Conservation (phyloP, 2,329 filamentous ascomycete genomes). For the Talaromyces sp. region DNA sequence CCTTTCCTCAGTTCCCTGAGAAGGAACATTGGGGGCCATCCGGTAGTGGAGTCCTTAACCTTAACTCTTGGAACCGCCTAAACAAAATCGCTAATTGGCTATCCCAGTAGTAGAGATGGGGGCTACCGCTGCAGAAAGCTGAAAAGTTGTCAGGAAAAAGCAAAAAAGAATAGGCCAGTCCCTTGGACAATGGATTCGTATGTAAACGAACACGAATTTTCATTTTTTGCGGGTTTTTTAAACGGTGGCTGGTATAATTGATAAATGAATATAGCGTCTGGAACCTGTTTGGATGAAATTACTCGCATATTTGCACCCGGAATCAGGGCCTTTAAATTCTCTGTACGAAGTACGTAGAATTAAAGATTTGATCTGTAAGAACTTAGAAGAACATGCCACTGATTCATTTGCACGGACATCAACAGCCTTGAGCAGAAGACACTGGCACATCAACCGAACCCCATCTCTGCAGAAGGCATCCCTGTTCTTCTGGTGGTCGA, state of each 20-base stretch:
- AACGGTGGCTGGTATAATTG: not conserved
- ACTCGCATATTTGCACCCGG: not conserved
- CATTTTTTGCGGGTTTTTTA: not conserved
- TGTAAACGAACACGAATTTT: too few relatives aligned
- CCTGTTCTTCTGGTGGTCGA: not conserved
- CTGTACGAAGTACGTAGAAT: not conserved
- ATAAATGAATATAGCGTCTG: not conserved
- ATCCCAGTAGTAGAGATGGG: not conserved
- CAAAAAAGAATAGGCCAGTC: not conserved
- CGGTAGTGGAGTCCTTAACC: not conserved
- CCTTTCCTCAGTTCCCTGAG: not conserved
- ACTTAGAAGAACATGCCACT: not conserved
- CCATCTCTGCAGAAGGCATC: not conserved
- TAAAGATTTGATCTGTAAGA: not conserved
- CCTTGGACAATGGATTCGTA: too few relatives aligned
- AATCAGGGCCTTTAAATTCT: not conserved
- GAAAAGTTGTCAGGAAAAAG: not conserved
- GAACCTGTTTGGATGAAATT: not conserved
- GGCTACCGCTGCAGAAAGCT: not conserved
- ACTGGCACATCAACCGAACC: not conserved
- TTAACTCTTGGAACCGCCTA: not conserved
- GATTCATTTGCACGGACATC: not conserved
- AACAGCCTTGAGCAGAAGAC: too few relatives aligned
- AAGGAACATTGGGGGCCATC: not conserved
- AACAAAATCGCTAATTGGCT: not conserved